phyloP scores from a whole-genome alignment of 306 rosid species.

The Inga leiocalycina region DNA sequence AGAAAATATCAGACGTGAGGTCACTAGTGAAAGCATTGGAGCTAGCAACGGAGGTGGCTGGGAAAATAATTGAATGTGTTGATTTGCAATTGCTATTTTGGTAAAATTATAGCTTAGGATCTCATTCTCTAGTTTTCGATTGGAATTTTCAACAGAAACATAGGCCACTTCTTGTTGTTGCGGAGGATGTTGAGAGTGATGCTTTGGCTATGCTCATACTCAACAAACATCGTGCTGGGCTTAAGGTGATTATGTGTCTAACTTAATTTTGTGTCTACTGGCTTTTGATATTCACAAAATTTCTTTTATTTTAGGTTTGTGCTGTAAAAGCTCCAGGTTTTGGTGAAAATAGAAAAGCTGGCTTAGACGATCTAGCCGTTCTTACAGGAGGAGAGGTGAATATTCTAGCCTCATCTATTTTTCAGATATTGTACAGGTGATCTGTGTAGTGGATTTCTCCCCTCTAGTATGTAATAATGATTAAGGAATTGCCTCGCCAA shows the following conservation, averaged over 20 bases:
- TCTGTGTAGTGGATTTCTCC: not conserved
- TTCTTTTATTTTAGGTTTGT: constrained; percentile 73
- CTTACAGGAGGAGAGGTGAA: constrained; percentile 95
- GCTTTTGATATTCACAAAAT: constrained; percentile 32
- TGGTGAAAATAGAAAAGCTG: constrained; percentile 89
- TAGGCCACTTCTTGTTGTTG: constrained; percentile 88
- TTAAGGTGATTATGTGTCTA: constrained; percentile 63
- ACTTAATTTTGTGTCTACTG: constrained; percentile 24
- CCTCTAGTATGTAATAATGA: not conserved
- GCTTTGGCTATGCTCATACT: constrained; percentile 91
- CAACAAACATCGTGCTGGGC: constrained; percentile 91
- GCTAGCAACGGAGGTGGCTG: constrained; percentile 67
- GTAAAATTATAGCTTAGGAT: not conserved
- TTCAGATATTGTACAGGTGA: constrained; percentile 1
- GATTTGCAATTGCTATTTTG: constrained; percentile 30
- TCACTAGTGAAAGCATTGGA: constrained; percentile 74
- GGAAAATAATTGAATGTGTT: constrained; percentile 24
- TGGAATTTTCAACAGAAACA: constrained; percentile 54
- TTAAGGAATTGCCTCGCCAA: not conserved
- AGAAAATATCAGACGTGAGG: constrained; percentile 83
- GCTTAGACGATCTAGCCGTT: constrained; percentile 82
- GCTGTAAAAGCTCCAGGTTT: constrained; percentile 98
- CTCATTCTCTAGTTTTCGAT: constrained; percentile 32
- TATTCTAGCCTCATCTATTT: constrained; percentile 21
- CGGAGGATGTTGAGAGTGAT: constrained; percentile 95